A percentile compares a stretch with the other conserved stretches of the same genome.
Evolutionary conservation across 1,284 basidiomycete species (phyloP).

Genomic region (Ustilago shanxiensis): DNA sequence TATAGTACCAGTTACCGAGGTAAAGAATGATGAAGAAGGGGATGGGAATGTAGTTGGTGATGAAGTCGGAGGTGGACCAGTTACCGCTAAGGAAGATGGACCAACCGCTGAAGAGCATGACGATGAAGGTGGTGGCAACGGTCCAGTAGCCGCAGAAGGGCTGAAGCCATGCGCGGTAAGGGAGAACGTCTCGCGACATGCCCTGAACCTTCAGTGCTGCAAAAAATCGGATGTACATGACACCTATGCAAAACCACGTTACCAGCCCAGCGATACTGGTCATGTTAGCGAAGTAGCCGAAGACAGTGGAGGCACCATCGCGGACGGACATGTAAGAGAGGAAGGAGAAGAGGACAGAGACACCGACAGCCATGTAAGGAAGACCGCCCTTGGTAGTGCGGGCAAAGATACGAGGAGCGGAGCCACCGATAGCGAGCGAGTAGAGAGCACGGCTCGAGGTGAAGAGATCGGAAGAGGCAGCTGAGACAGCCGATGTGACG

Average conservation of each 20-base stretch:
- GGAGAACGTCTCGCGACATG: constrained; percentile 73
- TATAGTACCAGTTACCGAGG: constrained; percentile 74
- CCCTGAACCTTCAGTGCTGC: constrained; percentile 77
- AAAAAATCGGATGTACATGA: constrained; percentile 82
- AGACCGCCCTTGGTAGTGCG: constrained; percentile 79
- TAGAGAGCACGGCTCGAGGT: constrained; percentile 81
- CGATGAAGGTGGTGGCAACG: constrained; percentile 39
- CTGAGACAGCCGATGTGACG: constrained; percentile 85
- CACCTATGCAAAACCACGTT: constrained; percentile 87
- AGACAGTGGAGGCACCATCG: constrained; percentile 74
- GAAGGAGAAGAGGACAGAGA: constrained; percentile 78
- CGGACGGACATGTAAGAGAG: constrained; percentile 76
- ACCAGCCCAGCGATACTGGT: constrained; percentile 78
- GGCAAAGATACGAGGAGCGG: constrained; percentile 81
- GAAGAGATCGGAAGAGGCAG: constrained; percentile 85
- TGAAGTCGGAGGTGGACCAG: constrained; percentile 74
- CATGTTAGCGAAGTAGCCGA: constrained; percentile 74
- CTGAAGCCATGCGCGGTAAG: constrained; percentile 73
- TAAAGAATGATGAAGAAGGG: constrained; percentile 83
- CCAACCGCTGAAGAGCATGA: constrained; percentile 71
- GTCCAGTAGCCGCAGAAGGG: constrained; percentile 65
- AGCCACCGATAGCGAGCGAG: constrained; percentile 81
- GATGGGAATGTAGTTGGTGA: constrained; percentile 84
- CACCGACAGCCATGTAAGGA: constrained; percentile 79
- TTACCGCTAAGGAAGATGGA: constrained; percentile 62